Evolutionary conservation across 2,329 filamentous ascomycete species (phyloP).

Genomic region (Verticillium dahliae): DNA sequence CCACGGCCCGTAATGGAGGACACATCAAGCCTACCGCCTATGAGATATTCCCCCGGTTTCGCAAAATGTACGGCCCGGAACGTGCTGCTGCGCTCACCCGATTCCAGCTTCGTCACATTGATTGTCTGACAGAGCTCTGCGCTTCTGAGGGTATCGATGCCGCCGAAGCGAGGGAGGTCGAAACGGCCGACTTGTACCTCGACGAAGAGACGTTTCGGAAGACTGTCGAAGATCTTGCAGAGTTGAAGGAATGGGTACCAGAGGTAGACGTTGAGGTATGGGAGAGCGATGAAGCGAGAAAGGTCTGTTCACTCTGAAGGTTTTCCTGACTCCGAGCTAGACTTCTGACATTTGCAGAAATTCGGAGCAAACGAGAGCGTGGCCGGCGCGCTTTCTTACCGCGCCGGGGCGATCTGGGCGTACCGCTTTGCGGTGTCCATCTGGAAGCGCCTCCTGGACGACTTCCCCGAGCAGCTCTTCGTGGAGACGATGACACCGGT

Average conservation of each 20-base stretch:
- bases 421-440: constrained; percentile 19
- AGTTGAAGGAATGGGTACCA: constrained; percentile 29
- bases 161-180: constrained; percentile 3
- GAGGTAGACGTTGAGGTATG: constrained; percentile 29
- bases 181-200: constrained; percentile 5
- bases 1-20: constrained; percentile 5
- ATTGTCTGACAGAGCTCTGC: constrained; percentile 1
- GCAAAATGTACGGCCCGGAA: constrained; percentile 4
- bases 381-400: constrained; percentile 35
- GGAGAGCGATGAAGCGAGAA: constrained; percentile 23
- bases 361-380: constrained; percentile 28
- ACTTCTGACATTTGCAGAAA: constrained; percentile 12
- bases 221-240: constrained; percentile 15
- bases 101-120: constrained; percentile 8
- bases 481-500: constrained; percentile 16
- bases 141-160: constrained; percentile 6
- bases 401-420: constrained; percentile 43
- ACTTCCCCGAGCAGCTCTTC: constrained; percentile 9
- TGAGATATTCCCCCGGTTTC: constrained; percentile 5
- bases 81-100: constrained; percentile 6
- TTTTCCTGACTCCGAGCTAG: background rate
- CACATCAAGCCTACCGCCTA: constrained; percentile 11
- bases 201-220: constrained; percentile 10
- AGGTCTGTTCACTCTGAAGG: constrained; percentile 13
- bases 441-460: constrained; percentile 5